A percentile compares a stretch with the other conserved stretches of the same genome.
Evolutionary conservation across 2,329 filamentous ascomycete species (phyloP).

Genomic region (Dothidotthia symphoricarpi): DNA sequence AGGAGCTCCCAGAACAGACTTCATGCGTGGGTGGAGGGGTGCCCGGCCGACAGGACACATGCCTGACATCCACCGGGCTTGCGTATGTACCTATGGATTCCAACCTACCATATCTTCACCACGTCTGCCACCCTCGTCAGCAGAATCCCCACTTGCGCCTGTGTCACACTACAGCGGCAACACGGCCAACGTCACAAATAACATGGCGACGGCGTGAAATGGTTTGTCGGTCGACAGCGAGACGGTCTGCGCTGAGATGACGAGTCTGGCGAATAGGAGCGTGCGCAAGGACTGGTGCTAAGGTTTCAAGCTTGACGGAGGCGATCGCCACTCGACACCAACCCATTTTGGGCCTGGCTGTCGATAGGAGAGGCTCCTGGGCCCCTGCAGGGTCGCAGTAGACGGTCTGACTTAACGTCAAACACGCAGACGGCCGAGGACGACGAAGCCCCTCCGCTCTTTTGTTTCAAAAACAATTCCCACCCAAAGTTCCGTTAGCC

Average conservation of each 20-base stretch:
- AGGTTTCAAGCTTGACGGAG: conserved; percentile 25
- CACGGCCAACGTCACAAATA: conserved; percentile 4
- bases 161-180: conserved; percentile 22
- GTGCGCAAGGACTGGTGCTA: conserved; percentile 4
- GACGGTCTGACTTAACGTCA: conserved; percentile 14
- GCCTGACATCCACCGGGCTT: conserved; percentile 12
- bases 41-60: too few species aligned
- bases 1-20: too few species aligned
- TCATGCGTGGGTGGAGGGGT: too few species aligned
- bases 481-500: conserved; percentile 18
- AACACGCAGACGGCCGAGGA: conserved; percentile 4
- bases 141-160: conserved; percentile 10
- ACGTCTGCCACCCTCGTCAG: too few species aligned
- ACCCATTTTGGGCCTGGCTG: conserved; percentile 11
- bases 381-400: conserved; percentile 19
- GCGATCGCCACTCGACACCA: conserved; percentile 21
- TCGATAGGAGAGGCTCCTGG: conserved; percentile 25
- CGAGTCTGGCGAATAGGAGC: conserved; percentile 15
- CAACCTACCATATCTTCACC: too few species aligned
- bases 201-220: conserved; percentile 6
- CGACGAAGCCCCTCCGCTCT: conserved; percentile 13
- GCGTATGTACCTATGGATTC: too few species aligned
- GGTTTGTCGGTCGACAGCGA: conserved; percentile 17
- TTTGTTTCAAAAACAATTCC: conserved; percentile 35
- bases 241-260: conserved; percentile 16